Evolutionary conservation across 371 early-diverging fungal species (phyloP), one percentile per base, ranked within the genome.

Genomic region (Apophysomyces variabilis): DNA sequence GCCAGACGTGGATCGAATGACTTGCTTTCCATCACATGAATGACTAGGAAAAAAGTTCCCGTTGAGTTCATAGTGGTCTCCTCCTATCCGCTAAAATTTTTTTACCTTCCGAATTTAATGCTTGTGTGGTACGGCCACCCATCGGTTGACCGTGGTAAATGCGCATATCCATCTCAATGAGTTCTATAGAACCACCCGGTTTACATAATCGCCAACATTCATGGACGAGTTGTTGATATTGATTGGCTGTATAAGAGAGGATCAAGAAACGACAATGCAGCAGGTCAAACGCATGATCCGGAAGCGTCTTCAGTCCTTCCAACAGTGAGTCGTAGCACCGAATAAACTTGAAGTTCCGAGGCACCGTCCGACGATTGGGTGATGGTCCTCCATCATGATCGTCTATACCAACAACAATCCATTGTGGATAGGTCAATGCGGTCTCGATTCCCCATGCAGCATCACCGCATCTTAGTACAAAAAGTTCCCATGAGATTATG

Each of bases 81-180:
- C 32, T 26, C 32, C 32, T 26, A 26, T 3, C 32, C 32, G 32
- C 32, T 26, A 57, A 13, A 36, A 16, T 12, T 45, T 56, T 32
- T 36, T 62, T 71, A 80, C 81, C 78, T 80, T 80, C 74, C 26
- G 70, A 65, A 62, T 80, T 80, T 7, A 78, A 43, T 21, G 44
- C 47, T 38, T 74, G 72, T 21, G 75, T 75, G 57, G 70, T 59
- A 8, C 75, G 56, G 18, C 66, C 62, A 3, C 69, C 65, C 11
- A 60, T 11, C 1, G 66, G 58, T 16, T 60, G 64, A 13, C 75
- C 72, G 58, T 75, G 65, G 58, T 82, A 82, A 32, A 79, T 79
- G 16, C 77, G 65, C 71, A 82, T 65, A 38, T 79, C 82, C 66
- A 75, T 65, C 41, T 82, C 82, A 58, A 82, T 72, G 5, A 77